phyloP scores from a whole-genome alignment of 352 stramenopile genomes.

The Phytophthora sp. region DNA sequence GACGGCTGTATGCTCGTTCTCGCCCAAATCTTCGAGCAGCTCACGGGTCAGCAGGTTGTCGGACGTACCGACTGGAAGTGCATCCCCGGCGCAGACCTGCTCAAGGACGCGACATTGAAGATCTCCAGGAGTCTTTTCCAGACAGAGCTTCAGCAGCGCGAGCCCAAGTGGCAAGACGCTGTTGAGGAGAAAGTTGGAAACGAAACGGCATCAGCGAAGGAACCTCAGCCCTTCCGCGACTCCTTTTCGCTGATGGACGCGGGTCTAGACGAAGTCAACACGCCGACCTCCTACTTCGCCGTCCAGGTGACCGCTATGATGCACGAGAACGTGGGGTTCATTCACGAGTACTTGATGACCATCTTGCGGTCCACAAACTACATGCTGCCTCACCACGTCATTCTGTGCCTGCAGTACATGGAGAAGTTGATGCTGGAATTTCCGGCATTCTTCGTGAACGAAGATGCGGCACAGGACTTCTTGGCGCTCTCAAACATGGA shows the following conservation, averaged over 20 bases:
- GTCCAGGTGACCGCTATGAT: conserved; percentile 64
- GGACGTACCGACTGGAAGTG: conserved; percentile 69
- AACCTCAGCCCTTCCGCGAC: conserved; percentile 35
- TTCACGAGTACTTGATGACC: conserved; percentile 65
- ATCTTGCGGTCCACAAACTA: conserved; percentile 74
- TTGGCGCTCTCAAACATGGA: conserved; percentile 20
- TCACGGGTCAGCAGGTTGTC: conserved; percentile 42
- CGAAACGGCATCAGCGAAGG: conserved; percentile 31
- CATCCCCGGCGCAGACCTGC: conserved; percentile 55
- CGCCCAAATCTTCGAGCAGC: conserved; percentile 63
- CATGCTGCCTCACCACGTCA: conserved; percentile 73
- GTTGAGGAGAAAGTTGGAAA: conserved; percentile 33
- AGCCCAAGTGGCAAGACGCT: conserved; percentile 38
- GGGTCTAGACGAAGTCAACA: conserved; percentile 30
- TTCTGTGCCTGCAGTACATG: conserved; percentile 69
- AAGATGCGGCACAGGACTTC: conserved; percentile 26
- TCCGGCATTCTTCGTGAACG: conserved; percentile 64
- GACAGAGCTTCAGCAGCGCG: conserved; percentile 45
- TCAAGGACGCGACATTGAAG: conserved; percentile 50
- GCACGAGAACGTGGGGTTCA: conserved; percentile 47
- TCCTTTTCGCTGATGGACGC: conserved; percentile 48
- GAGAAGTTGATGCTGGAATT: conserved; percentile 62
- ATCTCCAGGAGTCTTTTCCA: conserved; percentile 50
- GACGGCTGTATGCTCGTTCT: conserved; percentile 54
- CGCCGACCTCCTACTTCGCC: conserved; percentile 52